Evolutionary conservation across 2,329 filamentous ascomycete genomes (phyloP), one percentile per base, ranked within the genome.

Genomic region (Paraconiothyrium sp.): DNA sequence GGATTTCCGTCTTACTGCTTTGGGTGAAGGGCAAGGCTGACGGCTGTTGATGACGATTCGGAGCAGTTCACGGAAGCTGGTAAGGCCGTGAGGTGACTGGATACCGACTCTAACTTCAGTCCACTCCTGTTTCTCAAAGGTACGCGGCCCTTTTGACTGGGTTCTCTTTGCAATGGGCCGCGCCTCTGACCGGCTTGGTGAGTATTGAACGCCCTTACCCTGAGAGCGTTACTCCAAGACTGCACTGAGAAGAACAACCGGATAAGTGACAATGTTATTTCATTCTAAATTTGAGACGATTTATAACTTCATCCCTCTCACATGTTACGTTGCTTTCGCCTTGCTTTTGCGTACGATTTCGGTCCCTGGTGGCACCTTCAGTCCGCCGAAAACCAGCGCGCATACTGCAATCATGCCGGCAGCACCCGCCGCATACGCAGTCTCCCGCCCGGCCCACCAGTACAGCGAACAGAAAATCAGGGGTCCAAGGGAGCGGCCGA

Each of bases 401-500:
- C 86, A 85, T 11, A 98, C 94, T 1, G 84, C 87, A 5, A 91
- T 79, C 83, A 98, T 97, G 5, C 93, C 93, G 13, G 87, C 84
- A 0, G 92, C 91, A 4, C 95, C 95, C 70, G 93, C 85, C 1
- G 84, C 84, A 78, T 98, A 99, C 2, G 95, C 95, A 11, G 89
- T 85, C 74, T 96, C 91, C 50, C 95, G 85, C 0, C 95, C 95
- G 7, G 93, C 94, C 95, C 95, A 99, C 95, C 95, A 99, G 81
- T 99, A 99, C 59, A 99, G 84, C 52, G 92, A 93, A 64, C 95
- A 98, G 76, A 99, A 99, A 39, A 97, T 81, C 4, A 99, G 78
- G 0, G 95, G 95, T 0, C 95, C 95, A 11, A 97, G 78, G 0
- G 94, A 93, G 37, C 95, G 86, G 2, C 95, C 95, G 4, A 94